These are phyloP conservation scores for Ilyonectria destructans DNA, from an alignment of 2,329 filamentous ascomycete genomes.

Conservation along the genomic window DNA sequence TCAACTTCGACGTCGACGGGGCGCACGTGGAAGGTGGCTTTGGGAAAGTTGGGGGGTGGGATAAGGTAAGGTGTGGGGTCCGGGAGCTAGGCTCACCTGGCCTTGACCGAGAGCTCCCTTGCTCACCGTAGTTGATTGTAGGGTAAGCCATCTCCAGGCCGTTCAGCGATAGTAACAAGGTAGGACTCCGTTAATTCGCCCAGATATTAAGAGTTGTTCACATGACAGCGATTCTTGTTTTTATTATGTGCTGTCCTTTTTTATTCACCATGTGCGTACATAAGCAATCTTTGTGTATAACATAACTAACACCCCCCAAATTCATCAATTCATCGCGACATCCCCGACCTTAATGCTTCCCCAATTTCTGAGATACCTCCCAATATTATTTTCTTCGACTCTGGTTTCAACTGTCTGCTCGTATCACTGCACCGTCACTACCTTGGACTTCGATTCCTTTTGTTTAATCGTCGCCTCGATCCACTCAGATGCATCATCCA, in stretches of 20 bases:
- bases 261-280: neutral
- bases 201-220: neutral
- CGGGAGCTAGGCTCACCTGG: slow-evolving; percentile 42
- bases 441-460: slow-evolving; percentile 66
- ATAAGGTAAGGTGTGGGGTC: slow-evolving; percentile 43
- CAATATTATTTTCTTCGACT: neutral
- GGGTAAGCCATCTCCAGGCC: too few species aligned
- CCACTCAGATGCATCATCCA: slow-evolving; percentile 70
- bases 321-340: neutral
- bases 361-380: neutral
- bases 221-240: neutral
- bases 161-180: too few species aligned
- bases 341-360: neutral
- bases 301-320: neutral
- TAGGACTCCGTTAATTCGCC: too few species aligned
- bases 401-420: neutral
- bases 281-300: neutral
- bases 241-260: neutral
- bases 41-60: slow-evolving; percentile 9
- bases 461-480: slow-evolving; percentile 66
- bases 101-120: slow-evolving; percentile 38
- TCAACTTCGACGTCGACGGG: slow-evolving; percentile 4
- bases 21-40: slow-evolving; percentile 20
- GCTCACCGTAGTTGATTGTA: slow-evolving; percentile 25
- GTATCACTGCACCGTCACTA: slow-evolving; percentile 64